Evolutionary conservation across 2,329 filamentous ascomycete genomes (phyloP), one percentile per base, ranked within the genome.

Genomic region (Aspergillus texensis): DNA sequence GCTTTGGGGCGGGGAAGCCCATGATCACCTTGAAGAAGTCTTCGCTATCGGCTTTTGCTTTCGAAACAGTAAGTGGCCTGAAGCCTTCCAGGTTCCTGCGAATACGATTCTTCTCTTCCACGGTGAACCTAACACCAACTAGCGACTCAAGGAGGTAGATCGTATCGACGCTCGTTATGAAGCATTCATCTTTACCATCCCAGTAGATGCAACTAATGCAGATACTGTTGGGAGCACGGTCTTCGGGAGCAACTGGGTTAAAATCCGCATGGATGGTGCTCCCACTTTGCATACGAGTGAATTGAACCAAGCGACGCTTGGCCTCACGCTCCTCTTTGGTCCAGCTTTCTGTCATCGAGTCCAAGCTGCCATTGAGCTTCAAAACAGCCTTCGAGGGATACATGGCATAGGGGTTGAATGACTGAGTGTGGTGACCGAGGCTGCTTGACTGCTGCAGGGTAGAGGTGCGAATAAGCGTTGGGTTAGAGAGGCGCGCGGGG

Each of bases 1-100:
- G 95, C 80, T 98, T 98, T 2, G 95, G 95, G 65, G 91, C 92
- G 14, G 93, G 93, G 75, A 98, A 98, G 1, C 89, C 92, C 95
- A 99, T 99, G 80, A 99, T 98, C 72, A 97, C 86, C 82, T 97
- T 97, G 88, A 98, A 98, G 79, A 98, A 98, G 61, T 96, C 93
- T 77, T 98, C 94, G 75, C 92, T 97, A 64, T 98, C 94, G 1
- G 89, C 75, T 80, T 96, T 97, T 62, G 89, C 89, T 79, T 99
- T 99, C 70, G 93, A 97, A 21, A 99, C 93, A 0, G 95, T 99
- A 67, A 93, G 81, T 0, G 95, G 95, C 41, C 92, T 89, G 82
- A 97, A 98, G 0, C 94, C 94, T 77, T 99, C 95, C 39, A 99
- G 84, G 74, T 99, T 99, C 67, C 95, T 89, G 34, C 95, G 90